Percentiles rank a stretch among this genome's conserved stretches.
Conservation (phyloP, 2,329 filamentous ascomycete species). For the Nannizziopsis arthrosporioides region DNA sequence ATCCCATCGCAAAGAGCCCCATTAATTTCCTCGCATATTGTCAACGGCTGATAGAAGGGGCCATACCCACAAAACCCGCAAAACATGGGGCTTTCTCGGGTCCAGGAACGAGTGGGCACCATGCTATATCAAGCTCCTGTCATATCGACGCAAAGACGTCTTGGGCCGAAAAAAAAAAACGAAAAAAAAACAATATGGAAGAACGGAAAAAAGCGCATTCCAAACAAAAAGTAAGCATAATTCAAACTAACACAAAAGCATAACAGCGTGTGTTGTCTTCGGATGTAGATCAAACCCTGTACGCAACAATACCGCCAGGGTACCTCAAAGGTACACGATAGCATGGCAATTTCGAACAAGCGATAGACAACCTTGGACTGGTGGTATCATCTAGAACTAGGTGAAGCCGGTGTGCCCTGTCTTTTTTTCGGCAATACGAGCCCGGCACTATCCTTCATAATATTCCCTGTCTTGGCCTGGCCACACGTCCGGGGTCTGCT, state of each 20-base stretch:
- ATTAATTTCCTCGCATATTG: no score
- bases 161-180: background rate
- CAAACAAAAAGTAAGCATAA: conserved; percentile 3
- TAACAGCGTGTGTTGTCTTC: background rate
- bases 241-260: background rate
- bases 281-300: conserved; percentile 7
- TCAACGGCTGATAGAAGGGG: no score
- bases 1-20: no score
- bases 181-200: background rate
- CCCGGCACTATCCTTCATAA: conserved; percentile 1
- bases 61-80: background rate
- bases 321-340: conserved; percentile 3
- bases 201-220: background rate
- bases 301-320: conserved; percentile 1
- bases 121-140: no score
- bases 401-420: background rate
- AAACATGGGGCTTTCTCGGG: background rate
- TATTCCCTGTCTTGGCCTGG: conserved; percentile 4
- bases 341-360: background rate
- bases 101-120: no score
- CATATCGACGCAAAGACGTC: background rate
- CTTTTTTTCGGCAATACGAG: conserved; percentile 8
- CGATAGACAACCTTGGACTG: conserved; percentile 1
- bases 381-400: conserved; percentile 1
- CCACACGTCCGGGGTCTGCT: background rate